Evolutionary conservation across 2,329 filamentous ascomycete genomes (phyloP).

Genomic region (Arthrobotrys entomopaga): DNA sequence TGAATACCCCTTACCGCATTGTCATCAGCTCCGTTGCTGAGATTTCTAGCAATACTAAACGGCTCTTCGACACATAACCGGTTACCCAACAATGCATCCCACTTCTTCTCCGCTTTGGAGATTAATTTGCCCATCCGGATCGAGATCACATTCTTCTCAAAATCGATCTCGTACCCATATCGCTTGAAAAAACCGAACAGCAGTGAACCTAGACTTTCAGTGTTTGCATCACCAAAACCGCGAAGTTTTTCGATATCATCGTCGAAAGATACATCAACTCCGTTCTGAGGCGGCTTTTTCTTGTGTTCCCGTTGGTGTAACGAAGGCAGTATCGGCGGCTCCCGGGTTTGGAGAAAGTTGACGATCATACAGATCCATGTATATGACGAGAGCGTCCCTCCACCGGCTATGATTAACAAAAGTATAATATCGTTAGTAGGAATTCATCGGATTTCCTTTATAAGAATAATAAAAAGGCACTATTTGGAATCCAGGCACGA

Average conservation of each 20-base stretch:
- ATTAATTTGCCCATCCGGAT: slow-evolving; percentile 82
- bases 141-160: slow-evolving; percentile 83
- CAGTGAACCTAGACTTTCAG: slow-evolving; percentile 83
- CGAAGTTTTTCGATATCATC: slow-evolving; percentile 81
- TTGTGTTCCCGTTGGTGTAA: slow-evolving; percentile 79
- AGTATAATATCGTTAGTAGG: slow-evolving; percentile 42
- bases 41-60: slow-evolving; percentile 87
- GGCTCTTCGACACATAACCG: slow-evolving; percentile 95
- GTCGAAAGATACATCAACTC: slow-evolving; percentile 79
- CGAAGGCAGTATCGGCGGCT: slow-evolving; percentile 83
- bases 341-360: slow-evolving; percentile 89
- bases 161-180: slow-evolving; percentile 93
- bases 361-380: slow-evolving; percentile 99
- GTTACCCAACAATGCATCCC: slow-evolving; percentile 82
- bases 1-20: slow-evolving; percentile 93
- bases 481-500: not conserved
- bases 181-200: slow-evolving; percentile 95
- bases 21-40: slow-evolving; percentile 96
- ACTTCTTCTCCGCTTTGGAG: slow-evolving; percentile 85
- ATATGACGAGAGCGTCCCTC: slow-evolving; percentile 95
- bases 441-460: not conserved
- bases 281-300: slow-evolving; percentile 71
- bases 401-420: slow-evolving; percentile 72
- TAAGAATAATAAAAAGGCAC: not conserved
- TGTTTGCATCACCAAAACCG: slow-evolving; percentile 81